phyloP scores from a whole-genome alignment of 768 basidiomycete species.

The Pleurotus giganteus region DNA sequence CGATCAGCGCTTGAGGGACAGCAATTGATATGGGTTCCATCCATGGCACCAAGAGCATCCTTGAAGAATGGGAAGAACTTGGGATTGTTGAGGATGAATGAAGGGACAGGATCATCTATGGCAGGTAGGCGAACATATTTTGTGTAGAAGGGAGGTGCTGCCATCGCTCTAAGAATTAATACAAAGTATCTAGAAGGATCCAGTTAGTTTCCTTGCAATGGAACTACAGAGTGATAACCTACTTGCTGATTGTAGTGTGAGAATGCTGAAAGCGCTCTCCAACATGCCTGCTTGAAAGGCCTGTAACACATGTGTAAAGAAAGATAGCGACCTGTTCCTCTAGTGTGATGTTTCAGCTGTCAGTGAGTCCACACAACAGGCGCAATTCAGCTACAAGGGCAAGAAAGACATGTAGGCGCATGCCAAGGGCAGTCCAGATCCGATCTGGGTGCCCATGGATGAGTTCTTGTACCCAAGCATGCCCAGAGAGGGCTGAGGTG shows the following conservation, averaged over 20 bases:
- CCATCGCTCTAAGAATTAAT: constrained; percentile 10
- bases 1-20: constrained; percentile 19
- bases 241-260: constrained; percentile 21
- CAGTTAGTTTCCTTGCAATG: neutral
- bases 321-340: constrained; percentile 28
- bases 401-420: constrained; percentile 9
- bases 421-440: constrained; percentile 12
- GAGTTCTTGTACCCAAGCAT: constrained; percentile 13
- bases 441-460: constrained; percentile 13
- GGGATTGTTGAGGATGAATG: constrained; percentile 19
- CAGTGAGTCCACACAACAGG: neutral
- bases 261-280: constrained; percentile 28
- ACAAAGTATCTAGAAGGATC: constrained; percentile 16
- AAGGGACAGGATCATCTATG: constrained; percentile 14
- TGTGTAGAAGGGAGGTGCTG: constrained; percentile 16
- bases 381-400: neutral
- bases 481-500: constrained; percentile 13
- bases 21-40: constrained; percentile 28
- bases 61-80: constrained; percentile 31
- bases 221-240: constrained; percentile 9
- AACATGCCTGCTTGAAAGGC: constrained; percentile 21
- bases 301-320: constrained; percentile 24
- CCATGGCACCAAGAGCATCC: constrained; percentile 30
- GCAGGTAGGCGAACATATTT: constrained; percentile 18
- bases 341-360: neutral